phyloP scores from a whole-genome alignment of 2,329 filamentous ascomycete genomes.

The Neofusicoccum sp. region DNA sequence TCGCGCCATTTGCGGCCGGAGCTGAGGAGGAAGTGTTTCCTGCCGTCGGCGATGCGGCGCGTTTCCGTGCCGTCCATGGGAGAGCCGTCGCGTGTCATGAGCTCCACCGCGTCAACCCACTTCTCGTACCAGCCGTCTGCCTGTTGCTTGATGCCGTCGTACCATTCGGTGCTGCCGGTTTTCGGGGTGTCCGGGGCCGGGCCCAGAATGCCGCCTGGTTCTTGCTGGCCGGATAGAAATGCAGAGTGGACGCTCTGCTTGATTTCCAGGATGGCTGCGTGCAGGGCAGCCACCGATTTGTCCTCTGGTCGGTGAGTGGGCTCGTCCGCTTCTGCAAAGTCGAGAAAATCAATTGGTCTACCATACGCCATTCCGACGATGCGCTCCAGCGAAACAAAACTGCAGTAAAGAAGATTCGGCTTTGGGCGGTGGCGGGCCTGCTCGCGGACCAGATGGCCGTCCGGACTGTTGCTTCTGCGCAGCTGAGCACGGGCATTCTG shows the following conservation, averaged over 20 bases:
- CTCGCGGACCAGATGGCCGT: conserved; percentile 10
- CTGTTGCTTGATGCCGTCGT: neutral
- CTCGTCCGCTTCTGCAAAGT: conserved; percentile 18
- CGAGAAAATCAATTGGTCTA: conserved; percentile 18
- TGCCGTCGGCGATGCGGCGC: neutral
- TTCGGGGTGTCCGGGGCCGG: neutral
- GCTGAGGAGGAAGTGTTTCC: conserved; percentile 5
- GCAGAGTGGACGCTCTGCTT: conserved; percentile 8
- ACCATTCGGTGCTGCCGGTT: conserved; percentile 14
- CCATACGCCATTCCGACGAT: conserved; percentile 13
- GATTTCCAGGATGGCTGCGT: neutral
- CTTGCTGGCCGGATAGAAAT: conserved; percentile 11
- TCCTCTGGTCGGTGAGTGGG: conserved; percentile 3
- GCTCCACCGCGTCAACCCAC: neutral
- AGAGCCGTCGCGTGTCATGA: neutral
- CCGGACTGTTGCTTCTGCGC: conserved; percentile 15
- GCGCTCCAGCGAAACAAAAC: conserved; percentile 18
- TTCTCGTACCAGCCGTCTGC: conserved; percentile 9
- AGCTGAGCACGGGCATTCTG: conserved; percentile 19
- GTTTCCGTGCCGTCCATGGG: neutral
- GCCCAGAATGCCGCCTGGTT: neutral
- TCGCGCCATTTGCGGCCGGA: conserved; percentile 18
- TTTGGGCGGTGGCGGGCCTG: neutral
- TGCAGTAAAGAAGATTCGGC: conserved; percentile 18
- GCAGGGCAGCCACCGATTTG: conserved; percentile 1